A percentile compares a stretch with the other conserved stretches of the same genome.
These are phyloP conservation scores for Stagonosporopsis vannaccii DNA, from an alignment of 2,329 filamentous ascomycete species.

Conservation along the genomic window DNA sequence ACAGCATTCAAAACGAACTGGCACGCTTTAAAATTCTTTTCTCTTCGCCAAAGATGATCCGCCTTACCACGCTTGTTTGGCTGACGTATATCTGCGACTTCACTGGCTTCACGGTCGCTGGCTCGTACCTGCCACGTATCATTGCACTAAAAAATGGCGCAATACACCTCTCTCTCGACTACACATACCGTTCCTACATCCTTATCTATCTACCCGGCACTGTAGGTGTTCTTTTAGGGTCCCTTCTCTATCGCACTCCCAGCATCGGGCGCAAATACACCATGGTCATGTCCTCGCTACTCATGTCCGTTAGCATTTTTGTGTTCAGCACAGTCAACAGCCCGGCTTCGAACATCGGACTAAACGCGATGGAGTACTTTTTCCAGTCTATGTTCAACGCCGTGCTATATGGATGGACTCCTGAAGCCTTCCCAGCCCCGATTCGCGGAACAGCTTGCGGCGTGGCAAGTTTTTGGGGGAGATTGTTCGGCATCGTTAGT, in stretches of 20 bases:
- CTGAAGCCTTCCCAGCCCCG: constrained; percentile 60
- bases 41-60: constrained; percentile 50
- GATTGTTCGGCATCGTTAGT: constrained; percentile 65
- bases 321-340: constrained; percentile 56
- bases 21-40: constrained; percentile 57
- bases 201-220: constrained; percentile 63
- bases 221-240: constrained; percentile 59
- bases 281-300: constrained; percentile 52
- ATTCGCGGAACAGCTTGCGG: constrained; percentile 63
- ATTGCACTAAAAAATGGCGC: constrained; percentile 61
- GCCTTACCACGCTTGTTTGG: constrained; percentile 59
- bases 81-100: constrained; percentile 61
- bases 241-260: constrained; percentile 56
- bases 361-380: constrained; percentile 62
- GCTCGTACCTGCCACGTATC: constrained; percentile 59
- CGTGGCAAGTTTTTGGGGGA: constrained; percentile 65
- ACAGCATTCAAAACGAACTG: constrained; percentile 52
- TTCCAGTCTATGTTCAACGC: constrained; percentile 62
- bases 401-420: constrained; percentile 61
- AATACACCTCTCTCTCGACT: constrained; percentile 52
- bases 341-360: constrained; percentile 56
- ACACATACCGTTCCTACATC: constrained; percentile 63
- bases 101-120: constrained; percentile 59
- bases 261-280: constrained; percentile 56
- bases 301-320: constrained; percentile 57